These are phyloP conservation scores for Cylindricascospora bacillispora DNA, from an alignment of 1,139 yeast species.

Conservation along the genomic window DNA sequence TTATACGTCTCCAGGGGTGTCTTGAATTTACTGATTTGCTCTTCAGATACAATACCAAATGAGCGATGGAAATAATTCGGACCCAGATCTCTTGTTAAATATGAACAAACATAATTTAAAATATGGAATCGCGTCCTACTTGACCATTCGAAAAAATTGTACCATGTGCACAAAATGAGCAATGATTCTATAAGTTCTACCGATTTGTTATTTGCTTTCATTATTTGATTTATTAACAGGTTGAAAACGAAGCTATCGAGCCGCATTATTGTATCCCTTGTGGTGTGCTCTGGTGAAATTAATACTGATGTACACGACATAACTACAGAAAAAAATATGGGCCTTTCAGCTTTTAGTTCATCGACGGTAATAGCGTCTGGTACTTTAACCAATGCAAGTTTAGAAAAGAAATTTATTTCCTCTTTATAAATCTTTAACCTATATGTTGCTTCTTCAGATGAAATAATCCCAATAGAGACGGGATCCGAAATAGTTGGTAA, in stretches of 20 bases:
- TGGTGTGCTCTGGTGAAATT: slow-evolving; percentile 25
- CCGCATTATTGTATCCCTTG: slow-evolving; percentile 29
- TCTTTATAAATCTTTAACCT: slow-evolving; percentile 35
- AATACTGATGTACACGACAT: slow-evolving; percentile 49
- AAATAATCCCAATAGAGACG: slow-evolving; percentile 33
- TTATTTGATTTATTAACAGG: slow-evolving; percentile 46
- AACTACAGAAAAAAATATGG: slow-evolving; percentile 50
- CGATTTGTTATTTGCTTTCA: slow-evolving; percentile 62
- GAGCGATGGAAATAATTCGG: slow-evolving; percentile 30
- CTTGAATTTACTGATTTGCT: slow-evolving; percentile 7
- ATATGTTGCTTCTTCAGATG: slow-evolving; percentile 37
- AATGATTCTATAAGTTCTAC: slow-evolving; percentile 55
- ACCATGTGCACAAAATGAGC: slow-evolving; percentile 59
- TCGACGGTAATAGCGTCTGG: slow-evolving; percentile 34
- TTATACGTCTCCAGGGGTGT: slow-evolving; percentile 13
- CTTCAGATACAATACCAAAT: slow-evolving; percentile 16
- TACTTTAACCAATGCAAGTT: slow-evolving; percentile 41
- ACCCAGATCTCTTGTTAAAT: slow-evolving; percentile 66
- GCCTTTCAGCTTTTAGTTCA: slow-evolving; percentile 38
- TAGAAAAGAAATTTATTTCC: slow-evolving; percentile 29
- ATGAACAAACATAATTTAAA: slow-evolving; percentile 51
- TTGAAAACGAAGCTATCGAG: slow-evolving; percentile 50
- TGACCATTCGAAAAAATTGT: slow-evolving; percentile 71
- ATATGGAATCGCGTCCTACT: slow-evolving; percentile 69
- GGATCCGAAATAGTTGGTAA: slow-evolving; percentile 29